Evolutionary conservation across 2,329 filamentous ascomycete genomes (phyloP).

Genomic region (Colletotrichum tanaceti): DNA sequence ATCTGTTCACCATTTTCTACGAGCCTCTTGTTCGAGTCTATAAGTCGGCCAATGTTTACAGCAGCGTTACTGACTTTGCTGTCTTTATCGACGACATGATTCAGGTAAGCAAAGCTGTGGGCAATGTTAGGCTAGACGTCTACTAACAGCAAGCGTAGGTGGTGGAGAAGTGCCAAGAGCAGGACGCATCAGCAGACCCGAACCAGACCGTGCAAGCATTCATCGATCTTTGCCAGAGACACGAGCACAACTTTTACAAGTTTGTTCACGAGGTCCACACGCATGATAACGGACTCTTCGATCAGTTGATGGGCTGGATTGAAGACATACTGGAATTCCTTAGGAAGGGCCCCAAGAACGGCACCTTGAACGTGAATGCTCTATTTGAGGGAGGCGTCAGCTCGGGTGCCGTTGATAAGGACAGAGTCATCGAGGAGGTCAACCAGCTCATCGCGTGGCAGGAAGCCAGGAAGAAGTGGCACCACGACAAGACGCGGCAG

Average conservation of each 20-base stretch:
- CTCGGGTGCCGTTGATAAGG: constrained; percentile 74
- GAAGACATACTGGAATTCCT: constrained; percentile 96
- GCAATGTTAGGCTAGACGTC: background rate
- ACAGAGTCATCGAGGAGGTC: constrained; percentile 81
- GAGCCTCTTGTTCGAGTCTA: constrained; percentile 97
- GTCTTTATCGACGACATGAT: constrained; percentile 94
- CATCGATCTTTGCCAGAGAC: constrained; percentile 93
- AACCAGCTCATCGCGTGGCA: constrained; percentile 92
- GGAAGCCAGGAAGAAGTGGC: constrained; percentile 96
- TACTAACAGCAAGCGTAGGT: constrained; percentile 55
- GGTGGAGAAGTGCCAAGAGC: constrained; percentile 72
- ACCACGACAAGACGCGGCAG: constrained; percentile 95
- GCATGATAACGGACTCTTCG: constrained; percentile 96
- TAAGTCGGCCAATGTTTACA: constrained; percentile 98
- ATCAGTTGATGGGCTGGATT: constrained; percentile 96
- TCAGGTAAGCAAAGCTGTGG: constrained; percentile 61
- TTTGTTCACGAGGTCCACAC: constrained; percentile 98
- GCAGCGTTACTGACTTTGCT: constrained; percentile 95
- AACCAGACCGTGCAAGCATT: constrained; percentile 99
- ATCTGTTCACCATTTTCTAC: constrained; percentile 98
- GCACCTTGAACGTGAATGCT: constrained; percentile 93
- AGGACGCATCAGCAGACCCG: constrained; percentile 91
- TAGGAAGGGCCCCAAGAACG: constrained; percentile 84
- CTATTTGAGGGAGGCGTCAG: constrained; percentile 85
- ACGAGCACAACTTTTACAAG: constrained; percentile 98